phyloP scores from a whole-genome alignment of 2,329 filamentous ascomycete genomes.

The Ophiostoma himal-ulmi region DNA sequence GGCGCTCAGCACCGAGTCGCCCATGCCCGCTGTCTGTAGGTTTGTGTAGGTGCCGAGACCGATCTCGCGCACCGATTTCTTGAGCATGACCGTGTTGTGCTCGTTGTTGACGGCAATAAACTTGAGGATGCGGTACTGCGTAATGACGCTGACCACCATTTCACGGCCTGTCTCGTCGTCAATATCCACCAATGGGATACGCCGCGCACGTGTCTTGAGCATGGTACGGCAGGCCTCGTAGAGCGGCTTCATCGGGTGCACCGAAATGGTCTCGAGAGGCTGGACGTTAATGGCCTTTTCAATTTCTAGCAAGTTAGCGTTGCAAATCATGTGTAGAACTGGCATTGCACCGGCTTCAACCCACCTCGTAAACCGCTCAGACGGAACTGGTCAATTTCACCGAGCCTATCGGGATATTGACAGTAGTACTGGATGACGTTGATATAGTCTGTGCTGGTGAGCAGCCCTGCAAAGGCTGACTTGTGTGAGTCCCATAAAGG shows the following conservation, averaged over 20 bases:
- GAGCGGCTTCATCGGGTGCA: slow-evolving; percentile 80
- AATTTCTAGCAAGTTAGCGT: slow-evolving; percentile 57
- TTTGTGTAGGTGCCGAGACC: slow-evolving; percentile 77
- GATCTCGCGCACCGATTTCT: slow-evolving; percentile 80
- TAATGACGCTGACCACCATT: slow-evolving; percentile 94
- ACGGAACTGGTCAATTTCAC: slow-evolving; percentile 87
- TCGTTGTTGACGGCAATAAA: slow-evolving; percentile 93
- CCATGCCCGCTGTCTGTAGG: slow-evolving; percentile 79
- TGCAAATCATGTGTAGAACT: background rate
- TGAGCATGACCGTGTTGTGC: slow-evolving; percentile 78
- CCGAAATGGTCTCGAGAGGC: slow-evolving; percentile 91
- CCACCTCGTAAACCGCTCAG: slow-evolving; percentile 84
- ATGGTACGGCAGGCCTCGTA: slow-evolving; percentile 95
- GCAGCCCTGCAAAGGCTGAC: slow-evolving; percentile 85
- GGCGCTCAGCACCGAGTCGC: slow-evolving; percentile 84
- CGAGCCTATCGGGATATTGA: slow-evolving; percentile 86
- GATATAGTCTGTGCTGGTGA: slow-evolving; percentile 96
- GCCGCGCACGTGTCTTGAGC: slow-evolving; percentile 84
- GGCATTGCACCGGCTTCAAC: background rate
- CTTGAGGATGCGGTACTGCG: slow-evolving; percentile 96
- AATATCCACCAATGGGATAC: slow-evolving; percentile 87
- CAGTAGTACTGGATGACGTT: slow-evolving; percentile 99
- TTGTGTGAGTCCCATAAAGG: slow-evolving; percentile 93
- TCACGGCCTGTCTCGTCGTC: slow-evolving; percentile 90
- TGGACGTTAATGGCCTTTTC: slow-evolving; percentile 88